Percentiles rank a stretch among this genome's conserved stretches.
phyloP scores from a whole-genome alignment of 192 early-diverging fungal species.

The Podila clonocystis region DNA sequence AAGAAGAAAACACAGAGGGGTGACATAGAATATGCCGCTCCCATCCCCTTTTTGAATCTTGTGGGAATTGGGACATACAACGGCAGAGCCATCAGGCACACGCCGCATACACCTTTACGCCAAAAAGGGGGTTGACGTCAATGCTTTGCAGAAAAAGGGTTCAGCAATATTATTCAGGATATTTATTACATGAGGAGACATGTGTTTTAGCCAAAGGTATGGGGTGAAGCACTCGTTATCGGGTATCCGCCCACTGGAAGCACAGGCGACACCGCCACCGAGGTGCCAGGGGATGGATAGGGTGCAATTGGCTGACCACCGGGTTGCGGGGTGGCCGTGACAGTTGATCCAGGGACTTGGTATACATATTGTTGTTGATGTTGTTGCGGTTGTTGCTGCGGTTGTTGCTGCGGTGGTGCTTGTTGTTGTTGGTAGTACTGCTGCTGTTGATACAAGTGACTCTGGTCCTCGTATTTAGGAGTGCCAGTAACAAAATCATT shows the following conservation, averaged over 20 bases:
- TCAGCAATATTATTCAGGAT: too few species aligned
- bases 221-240: neutral
- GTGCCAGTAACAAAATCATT: neutral
- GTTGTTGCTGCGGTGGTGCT: neutral
- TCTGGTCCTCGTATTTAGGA: conserved; percentile 3
- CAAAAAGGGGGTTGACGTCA: too few species aligned
- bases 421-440: conserved; percentile 3
- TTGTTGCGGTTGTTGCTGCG: conserved; percentile 5
- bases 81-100: too few species aligned
- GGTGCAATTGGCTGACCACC: conserved; percentile 22
- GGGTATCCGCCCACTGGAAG: conserved; percentile 19
- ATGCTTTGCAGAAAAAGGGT: too few species aligned
- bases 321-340: conserved; percentile 30
- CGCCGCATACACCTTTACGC: too few species aligned
- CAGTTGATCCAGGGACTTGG: conserved; percentile 12
- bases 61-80: too few species aligned
- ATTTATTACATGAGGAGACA: too few species aligned
- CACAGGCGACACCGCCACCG: conserved; percentile 29
- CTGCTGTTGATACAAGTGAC: conserved; percentile 2
- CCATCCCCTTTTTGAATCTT: too few species aligned
- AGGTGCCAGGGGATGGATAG: conserved; percentile 22
- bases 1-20: too few species aligned
- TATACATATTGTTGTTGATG: neutral
- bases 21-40: too few species aligned
- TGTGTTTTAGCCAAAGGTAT: neutral